A percentile compares a stretch with the other conserved stretches of the same genome.
Conservation (phyloP, 2,329 filamentous ascomycete genomes). For the Sordariomycetes sp. region DNA sequence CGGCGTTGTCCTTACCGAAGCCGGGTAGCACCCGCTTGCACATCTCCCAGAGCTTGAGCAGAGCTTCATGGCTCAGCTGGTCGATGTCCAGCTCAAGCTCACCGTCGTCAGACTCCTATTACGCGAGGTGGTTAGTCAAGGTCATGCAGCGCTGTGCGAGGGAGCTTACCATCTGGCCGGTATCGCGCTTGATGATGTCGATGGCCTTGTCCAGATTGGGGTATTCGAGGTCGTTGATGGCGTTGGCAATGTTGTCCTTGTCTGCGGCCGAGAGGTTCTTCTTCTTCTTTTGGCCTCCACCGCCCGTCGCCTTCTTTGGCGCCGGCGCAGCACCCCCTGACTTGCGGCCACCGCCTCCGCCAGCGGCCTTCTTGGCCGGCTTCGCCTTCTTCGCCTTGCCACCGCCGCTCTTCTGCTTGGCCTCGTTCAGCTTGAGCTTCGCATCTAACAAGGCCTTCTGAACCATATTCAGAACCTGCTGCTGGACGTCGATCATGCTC, state of each 20-base stretch:
- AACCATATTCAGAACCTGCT: slow-evolving; percentile 54
- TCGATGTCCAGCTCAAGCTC: slow-evolving; percentile 54
- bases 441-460: slow-evolving; percentile 68
- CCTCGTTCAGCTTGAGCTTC: slow-evolving; percentile 51
- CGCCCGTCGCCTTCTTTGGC: slow-evolving; percentile 21
- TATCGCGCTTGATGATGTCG: slow-evolving; percentile 84
- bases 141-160: neutral
- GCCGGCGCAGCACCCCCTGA: slow-evolving; percentile 16
- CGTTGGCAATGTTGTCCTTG: slow-evolving; percentile 84
- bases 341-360: slow-evolving; percentile 31
- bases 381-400: slow-evolving; percentile 43
- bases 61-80: slow-evolving; percentile 43
- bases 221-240: slow-evolving; percentile 72
- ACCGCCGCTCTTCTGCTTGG: slow-evolving; percentile 35
- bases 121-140: slow-evolving; percentile 11
- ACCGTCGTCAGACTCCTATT: slow-evolving; percentile 48
- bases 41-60: slow-evolving; percentile 40
- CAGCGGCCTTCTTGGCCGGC: slow-evolving; percentile 47
- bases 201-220: slow-evolving; percentile 73
- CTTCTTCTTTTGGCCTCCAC: slow-evolving; percentile 34
- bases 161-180: slow-evolving; percentile 59
- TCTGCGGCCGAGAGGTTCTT: slow-evolving; percentile 63
- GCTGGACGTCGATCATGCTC: slow-evolving; percentile 44
- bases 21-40: slow-evolving; percentile 31
- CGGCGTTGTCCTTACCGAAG: slow-evolving; percentile 24